phyloP scores from a whole-genome alignment of 73 alveolate species.

The Uronychia binucleata region DNA sequence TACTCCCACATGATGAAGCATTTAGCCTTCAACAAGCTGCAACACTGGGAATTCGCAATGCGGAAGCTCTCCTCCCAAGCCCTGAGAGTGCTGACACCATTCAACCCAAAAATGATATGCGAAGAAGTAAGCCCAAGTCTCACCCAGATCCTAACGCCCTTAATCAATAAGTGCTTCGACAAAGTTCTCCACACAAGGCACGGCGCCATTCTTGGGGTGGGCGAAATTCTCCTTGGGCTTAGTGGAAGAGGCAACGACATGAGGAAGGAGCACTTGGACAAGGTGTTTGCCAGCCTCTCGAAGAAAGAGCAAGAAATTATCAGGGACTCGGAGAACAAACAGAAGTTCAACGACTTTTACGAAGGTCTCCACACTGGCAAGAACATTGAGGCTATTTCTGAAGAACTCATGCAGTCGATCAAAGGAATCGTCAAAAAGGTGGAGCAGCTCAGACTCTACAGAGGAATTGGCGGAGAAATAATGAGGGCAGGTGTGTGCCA shows the following conservation, averaged over 20 bases:
- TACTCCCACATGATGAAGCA: conserved; percentile 84
- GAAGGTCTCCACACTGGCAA: conserved; percentile 56
- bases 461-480: conserved; percentile 98
- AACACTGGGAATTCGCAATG: conserved; percentile 87
- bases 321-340: conserved; percentile 79
- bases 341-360: conserved; percentile 71
- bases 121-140: too few relatives aligned
- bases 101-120: conserved; percentile 81
- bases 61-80: conserved; percentile 91
- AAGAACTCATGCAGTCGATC: conserved; percentile 60
- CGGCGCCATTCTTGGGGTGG: conserved; percentile 96
- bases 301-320: conserved; percentile 81
- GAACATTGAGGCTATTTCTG: conserved; percentile 69
- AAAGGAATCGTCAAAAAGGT: conserved; percentile 68
- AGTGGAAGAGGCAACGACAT: conserved; percentile 72
- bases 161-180: conserved; percentile 56
- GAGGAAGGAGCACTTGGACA: conserved; percentile 79
- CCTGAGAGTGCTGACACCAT: conserved; percentile 82
- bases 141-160: conserved; percentile 64
- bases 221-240: conserved; percentile 89
- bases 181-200: conserved; percentile 85
- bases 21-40: conserved; percentile 83
- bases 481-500: conserved; percentile 94
- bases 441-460: conserved; percentile 84
- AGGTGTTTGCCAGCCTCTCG: conserved; percentile 77